phyloP scores from a whole-genome alignment of 2,329 filamentous ascomycete genomes.

The Nigrospora oryzae region DNA sequence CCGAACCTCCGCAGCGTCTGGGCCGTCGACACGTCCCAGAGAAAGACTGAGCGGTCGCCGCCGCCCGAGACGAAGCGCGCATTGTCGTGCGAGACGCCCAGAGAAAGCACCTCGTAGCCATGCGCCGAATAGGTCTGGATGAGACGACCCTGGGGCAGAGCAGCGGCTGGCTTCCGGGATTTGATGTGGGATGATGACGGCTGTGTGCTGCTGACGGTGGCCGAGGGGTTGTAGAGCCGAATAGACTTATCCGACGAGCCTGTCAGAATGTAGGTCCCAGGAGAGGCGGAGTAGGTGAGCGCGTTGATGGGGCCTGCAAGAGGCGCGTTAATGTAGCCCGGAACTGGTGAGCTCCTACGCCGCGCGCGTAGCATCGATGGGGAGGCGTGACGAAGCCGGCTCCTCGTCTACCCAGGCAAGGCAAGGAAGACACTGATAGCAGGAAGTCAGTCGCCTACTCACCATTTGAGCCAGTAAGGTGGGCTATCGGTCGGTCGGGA shows the following conservation, averaged over 20 bases:
- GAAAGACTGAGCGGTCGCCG: slow-evolving; percentile 82
- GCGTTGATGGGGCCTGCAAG: slow-evolving; percentile 60
- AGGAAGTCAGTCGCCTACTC: slow-evolving; percentile 11
- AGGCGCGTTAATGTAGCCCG: background rate
- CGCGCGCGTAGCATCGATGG: no score
- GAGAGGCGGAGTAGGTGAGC: slow-evolving; percentile 62
- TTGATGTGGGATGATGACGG: slow-evolving; percentile 17
- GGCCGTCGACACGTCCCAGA: slow-evolving; percentile 87
- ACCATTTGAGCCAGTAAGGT: slow-evolving; percentile 53
- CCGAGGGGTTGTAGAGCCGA: slow-evolving; percentile 74
- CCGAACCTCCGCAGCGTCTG: slow-evolving; percentile 69
- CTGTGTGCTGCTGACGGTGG: slow-evolving; percentile 24
- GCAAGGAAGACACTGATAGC: background rate
- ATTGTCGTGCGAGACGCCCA: slow-evolving; percentile 70
- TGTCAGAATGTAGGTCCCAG: slow-evolving; percentile 72
- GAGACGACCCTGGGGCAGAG: slow-evolving; percentile 44
- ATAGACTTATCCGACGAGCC: slow-evolving; percentile 79
- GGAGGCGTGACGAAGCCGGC: background rate
- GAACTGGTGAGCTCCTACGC: background rate
- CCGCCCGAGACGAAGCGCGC: slow-evolving; percentile 78
- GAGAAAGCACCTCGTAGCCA: slow-evolving; percentile 82
- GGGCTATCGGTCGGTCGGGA: slow-evolving; percentile 38
- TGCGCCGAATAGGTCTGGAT: slow-evolving; percentile 88
- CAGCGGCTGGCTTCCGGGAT: slow-evolving; percentile 23
- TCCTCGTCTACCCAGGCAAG: background rate